Percentiles rank a stretch among this genome's conserved stretches.
phyloP scores from a whole-genome alignment of 2,329 filamentous ascomycete genomes.

The Alternaria consortialis region DNA sequence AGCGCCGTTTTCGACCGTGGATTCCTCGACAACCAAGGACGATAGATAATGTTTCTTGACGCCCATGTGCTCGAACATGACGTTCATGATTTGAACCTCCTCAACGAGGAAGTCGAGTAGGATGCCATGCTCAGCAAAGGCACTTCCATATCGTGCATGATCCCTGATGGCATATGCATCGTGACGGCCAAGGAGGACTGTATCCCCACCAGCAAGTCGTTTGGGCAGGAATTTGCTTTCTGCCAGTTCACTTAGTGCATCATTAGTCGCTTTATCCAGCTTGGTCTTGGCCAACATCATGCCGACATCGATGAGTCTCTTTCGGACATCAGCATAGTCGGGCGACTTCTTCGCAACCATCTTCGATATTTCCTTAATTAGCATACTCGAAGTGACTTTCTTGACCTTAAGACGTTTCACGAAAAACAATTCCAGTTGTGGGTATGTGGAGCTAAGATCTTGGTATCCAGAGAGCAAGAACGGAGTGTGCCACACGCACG shows the following conservation, averaged over 20 bases:
- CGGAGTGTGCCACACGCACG: conserved; percentile 27
- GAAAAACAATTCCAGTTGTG: conserved; percentile 13
- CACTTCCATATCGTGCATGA: conserved; percentile 23
- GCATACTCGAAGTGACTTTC: conserved; percentile 22
- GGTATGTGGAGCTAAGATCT: conserved; percentile 20
- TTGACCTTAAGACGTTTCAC: conserved; percentile 17
- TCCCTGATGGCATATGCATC: too few relatives aligned
- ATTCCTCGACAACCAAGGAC: conserved; percentile 20
- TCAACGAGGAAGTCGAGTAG: conserved; percentile 27
- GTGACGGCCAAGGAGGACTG: too few relatives aligned
- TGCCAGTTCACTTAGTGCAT: too few relatives aligned
- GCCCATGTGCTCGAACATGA: conserved; percentile 20
- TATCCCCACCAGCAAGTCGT: background rate
- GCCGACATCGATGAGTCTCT: conserved; percentile 23
- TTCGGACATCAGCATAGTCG: conserved; percentile 14
- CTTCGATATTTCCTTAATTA: conserved; percentile 23
- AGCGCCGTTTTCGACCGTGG: conserved; percentile 13
- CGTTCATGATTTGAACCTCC: conserved; percentile 26
- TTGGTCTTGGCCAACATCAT: conserved; percentile 16
- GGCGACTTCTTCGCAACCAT: conserved; percentile 18
- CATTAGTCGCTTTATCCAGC: conserved; percentile 10
- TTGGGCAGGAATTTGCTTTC: conserved; percentile 27
- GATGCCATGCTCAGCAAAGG: conserved; percentile 11
- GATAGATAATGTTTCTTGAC: conserved; percentile 28
- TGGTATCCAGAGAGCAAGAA: conserved; percentile 20